phyloP scores from a whole-genome alignment of 805 yeast species.

The Lipomyces yamadae region DNA sequence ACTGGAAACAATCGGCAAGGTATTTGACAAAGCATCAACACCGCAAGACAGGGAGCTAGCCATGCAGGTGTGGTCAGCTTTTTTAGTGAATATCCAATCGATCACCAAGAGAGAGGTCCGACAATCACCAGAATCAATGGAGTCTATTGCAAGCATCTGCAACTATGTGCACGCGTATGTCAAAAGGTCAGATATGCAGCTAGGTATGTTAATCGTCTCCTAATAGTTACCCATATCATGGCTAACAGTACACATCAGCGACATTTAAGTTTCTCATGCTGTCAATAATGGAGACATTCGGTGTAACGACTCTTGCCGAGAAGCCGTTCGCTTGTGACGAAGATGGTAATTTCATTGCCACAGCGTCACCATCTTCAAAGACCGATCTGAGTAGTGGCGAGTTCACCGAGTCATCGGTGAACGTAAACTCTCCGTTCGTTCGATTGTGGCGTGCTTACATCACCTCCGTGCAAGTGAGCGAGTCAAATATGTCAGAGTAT shows the following conservation, averaged over 20 bases:
- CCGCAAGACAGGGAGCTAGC: not conserved
- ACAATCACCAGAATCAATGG: conserved; percentile 25
- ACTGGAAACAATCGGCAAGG: conserved; percentile 12
- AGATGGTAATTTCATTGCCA: conserved; percentile 17
- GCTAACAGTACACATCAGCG: conserved; percentile 8
- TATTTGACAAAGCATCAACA: conserved; percentile 19
- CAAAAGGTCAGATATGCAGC: conserved; percentile 1
- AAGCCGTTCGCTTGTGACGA: conserved; percentile 13
- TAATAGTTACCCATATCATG: not conserved
- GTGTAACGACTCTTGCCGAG: conserved; percentile 16
- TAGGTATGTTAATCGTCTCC: conserved; percentile 1
- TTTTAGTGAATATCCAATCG: conserved; percentile 16
- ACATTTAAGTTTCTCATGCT: conserved; percentile 9
- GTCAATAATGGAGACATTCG: conserved; percentile 19
- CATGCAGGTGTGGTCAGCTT: conserved; percentile 23
- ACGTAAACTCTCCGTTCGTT: conserved; percentile 9
- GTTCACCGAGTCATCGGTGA: not conserved
- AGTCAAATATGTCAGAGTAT: not conserved
- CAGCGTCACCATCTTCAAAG: conserved; percentile 17
- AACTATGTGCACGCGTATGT: conserved; percentile 19
- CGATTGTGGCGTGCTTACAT: conserved; percentile 12
- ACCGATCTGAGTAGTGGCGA: not conserved
- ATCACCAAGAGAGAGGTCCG: conserved; percentile 30
- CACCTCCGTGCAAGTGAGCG: not conserved
- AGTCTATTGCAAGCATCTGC: conserved; percentile 23